Percentiles rank a stretch among this genome's conserved stretches.
Evolutionary conservation across 2,329 filamentous ascomycete species (phyloP).

Genomic region (Claviceps sp.): DNA sequence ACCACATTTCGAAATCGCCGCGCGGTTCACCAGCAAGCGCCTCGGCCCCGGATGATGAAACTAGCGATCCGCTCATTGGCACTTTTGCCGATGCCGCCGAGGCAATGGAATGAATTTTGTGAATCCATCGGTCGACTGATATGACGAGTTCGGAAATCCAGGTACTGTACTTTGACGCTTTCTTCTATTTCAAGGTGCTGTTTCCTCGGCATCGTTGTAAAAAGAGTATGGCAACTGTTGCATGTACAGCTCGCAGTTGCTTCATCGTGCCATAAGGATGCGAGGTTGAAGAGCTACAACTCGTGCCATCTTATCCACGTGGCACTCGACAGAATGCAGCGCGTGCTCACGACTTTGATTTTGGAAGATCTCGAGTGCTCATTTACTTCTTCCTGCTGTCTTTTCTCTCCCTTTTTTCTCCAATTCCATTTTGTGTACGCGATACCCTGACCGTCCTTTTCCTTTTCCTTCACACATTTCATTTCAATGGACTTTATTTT

Average conservation of each 20-base stretch:
- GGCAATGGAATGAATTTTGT: slow-evolving; percentile 27
- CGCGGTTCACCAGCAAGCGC: slow-evolving; percentile 15
- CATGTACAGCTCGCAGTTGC: too few relatives aligned
- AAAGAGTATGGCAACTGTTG: neutral
- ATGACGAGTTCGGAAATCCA: neutral
- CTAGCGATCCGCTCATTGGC: slow-evolving; percentile 35
- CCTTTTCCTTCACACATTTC: neutral
- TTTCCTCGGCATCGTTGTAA: neutral
- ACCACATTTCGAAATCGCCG: neutral
- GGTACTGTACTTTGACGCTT: neutral
- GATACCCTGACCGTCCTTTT: neutral
- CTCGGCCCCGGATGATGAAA: slow-evolving; percentile 21
- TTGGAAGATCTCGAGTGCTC: neutral
- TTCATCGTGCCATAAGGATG: too few relatives aligned
- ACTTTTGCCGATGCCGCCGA: slow-evolving; percentile 47
- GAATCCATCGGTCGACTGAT: neutral
- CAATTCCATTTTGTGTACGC: neutral
- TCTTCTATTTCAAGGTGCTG: neutral
- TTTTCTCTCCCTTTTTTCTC: neutral
- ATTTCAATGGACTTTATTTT: neutral
- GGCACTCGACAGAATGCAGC: neutral
- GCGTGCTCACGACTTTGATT: neutral
- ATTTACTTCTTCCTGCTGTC: neutral
- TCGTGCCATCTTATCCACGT: neutral
- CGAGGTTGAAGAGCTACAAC: neutral